Evolutionary conservation across 1,284 basidiomycete genomes (phyloP), one percentile per base, ranked within the genome.

Genomic region (Sanguinoderma infundibulare): DNA sequence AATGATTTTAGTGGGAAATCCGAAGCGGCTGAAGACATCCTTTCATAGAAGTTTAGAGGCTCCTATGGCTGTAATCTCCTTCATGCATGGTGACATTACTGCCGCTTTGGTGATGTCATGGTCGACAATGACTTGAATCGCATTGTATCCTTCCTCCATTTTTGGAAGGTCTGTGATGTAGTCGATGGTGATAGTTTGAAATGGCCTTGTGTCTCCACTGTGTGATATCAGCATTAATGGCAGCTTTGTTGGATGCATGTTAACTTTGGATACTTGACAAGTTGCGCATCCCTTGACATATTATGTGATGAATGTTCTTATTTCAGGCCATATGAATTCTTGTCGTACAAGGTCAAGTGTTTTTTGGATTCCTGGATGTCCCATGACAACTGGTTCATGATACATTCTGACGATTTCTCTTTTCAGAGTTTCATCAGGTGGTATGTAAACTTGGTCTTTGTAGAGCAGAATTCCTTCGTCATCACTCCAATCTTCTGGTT

Each of bases 211-310:
- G n/a, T n/a, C n/a, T n/a, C n/a, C n/a, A 15, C 35, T 36, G 10
- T 36, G 35, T 36, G 38, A 14, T n/a, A n/a, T n/a, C n/a, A n/a
- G n/a, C n/a, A n/a, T n/a, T n/a, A n/a, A n/a, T n/a, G n/a, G n/a
- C n/a, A n/a, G 14, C 17, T 39, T 39, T 7, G 4, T 39, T 5
- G 4, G 38, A 39, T 39, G 4, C 6, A 5, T 39, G 5, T 5
- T 15, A 8, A 39, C 52, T 58, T 83, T 84, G 0, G 68, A 75
- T 1, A 64, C 28, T 59, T 78, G 76, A 57, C 82, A 84, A 0
- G 55, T 65, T 0, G 72, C 61, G 59, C 83, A 85, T 0, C 73
- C 71, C 1, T 67, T 51, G 0, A 80, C 69, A 60, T 83, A 85
- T 0, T 63, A 46, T 0, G 46, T 53, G 0, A 77, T 64, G 44